These are phyloP conservation scores for Leccinum griseonigrum DNA, from an alignment of 1,284 basidiomycete species.

Conservation along the genomic window DNA sequence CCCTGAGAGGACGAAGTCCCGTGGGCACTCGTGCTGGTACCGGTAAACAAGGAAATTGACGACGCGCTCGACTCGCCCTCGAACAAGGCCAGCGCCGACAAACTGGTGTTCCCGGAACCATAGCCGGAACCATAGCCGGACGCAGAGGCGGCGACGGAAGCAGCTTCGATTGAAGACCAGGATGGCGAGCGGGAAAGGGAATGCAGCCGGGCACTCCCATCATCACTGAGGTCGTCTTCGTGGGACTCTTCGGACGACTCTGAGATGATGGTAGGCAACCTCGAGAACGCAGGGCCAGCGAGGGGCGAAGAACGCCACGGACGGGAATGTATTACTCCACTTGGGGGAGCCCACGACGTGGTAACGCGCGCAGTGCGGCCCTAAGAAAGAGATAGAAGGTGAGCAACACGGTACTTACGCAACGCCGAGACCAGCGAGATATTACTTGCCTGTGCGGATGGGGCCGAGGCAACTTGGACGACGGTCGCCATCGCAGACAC, in stretches of 20 bases:
- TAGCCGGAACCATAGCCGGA: slow-evolving; percentile 9
- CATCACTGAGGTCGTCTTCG: background rate
- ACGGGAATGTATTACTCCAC: slow-evolving; percentile 16
- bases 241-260: slow-evolving; percentile 20
- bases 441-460: slow-evolving; percentile 16
- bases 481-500: slow-evolving; percentile 7
- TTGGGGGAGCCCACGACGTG: slow-evolving; percentile 11
- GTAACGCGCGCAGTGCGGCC: slow-evolving; percentile 17
- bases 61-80: slow-evolving; percentile 27
- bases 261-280: slow-evolving; percentile 21
- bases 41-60: slow-evolving; percentile 17
- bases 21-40: slow-evolving; percentile 9
- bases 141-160: slow-evolving; percentile 10
- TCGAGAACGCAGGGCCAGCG: slow-evolving; percentile 27
- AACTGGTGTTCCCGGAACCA: slow-evolving; percentile 17
- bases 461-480: background rate
- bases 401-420: background rate
- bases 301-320: slow-evolving; percentile 31
- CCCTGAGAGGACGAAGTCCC: slow-evolving; percentile 22
- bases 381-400: slow-evolving; percentile 12
- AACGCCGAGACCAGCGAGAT: background rate
- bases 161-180: slow-evolving; percentile 15
- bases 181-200: slow-evolving; percentile 11
- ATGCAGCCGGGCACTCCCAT: background rate
- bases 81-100: slow-evolving; percentile 8